Conservation (phyloP, 2,329 filamentous ascomycete species). For the Penicillium janthinellum region DNA sequence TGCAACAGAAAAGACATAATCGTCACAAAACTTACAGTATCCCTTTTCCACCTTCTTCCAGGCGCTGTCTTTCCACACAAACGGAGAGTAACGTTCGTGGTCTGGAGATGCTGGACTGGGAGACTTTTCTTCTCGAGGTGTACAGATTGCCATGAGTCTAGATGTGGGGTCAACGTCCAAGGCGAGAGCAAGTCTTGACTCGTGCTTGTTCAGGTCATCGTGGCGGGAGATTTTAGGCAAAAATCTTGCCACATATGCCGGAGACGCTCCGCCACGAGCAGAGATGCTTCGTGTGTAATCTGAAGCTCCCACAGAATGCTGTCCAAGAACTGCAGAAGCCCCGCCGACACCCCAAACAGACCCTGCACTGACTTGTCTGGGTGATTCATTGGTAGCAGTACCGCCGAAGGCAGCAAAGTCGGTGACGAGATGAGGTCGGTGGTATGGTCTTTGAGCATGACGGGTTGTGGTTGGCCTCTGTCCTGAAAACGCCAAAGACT, state of each 20-base stretch:
- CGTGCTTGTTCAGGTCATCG: constrained; percentile 69
- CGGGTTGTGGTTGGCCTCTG: constrained; percentile 17
- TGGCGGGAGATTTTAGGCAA: constrained; percentile 53
- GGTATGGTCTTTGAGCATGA: constrained; percentile 26
- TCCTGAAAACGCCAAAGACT: constrained; percentile 16
- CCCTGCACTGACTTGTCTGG: constrained; percentile 63
- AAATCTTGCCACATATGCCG: constrained; percentile 61
- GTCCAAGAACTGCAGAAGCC: constrained; percentile 57
- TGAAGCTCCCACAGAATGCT: constrained; percentile 50
- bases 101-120: constrained; percentile 29
- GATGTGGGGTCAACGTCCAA: constrained; percentile 73
- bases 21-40: constrained; percentile 35
- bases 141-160: constrained; percentile 63
- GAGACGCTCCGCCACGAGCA: constrained; percentile 73
- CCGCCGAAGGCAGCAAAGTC: constrained; percentile 24
- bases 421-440: constrained; percentile 39
- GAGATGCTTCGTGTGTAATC: constrained; percentile 66
- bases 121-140: constrained; percentile 22
- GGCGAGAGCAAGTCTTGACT: constrained; percentile 74
- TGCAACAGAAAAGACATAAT: neutral
- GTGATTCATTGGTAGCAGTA: constrained; percentile 19
- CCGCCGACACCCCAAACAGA: constrained; percentile 78
- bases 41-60: constrained; percentile 39
- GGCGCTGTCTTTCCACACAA: constrained; percentile 43
- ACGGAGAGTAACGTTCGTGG: constrained; percentile 36